Conservation (phyloP, 371 early-diverging fungal species). For the Apophysomyces elegans region DNA sequence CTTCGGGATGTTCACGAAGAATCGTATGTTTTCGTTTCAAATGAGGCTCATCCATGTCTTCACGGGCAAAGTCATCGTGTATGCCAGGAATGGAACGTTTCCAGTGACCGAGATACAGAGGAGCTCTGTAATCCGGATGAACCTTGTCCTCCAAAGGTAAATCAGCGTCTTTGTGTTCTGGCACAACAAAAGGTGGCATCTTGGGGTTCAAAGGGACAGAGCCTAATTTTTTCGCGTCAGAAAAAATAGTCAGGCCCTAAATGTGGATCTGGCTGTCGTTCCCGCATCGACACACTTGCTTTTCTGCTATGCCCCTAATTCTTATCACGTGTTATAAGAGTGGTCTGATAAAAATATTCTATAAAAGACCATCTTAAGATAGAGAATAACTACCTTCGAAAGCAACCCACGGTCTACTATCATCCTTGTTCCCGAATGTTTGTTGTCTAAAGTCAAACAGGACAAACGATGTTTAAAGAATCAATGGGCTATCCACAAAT, state of each 20-base stretch:
- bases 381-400: too few relatives aligned
- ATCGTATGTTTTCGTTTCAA: constrained; percentile 88
- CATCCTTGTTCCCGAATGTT: too few relatives aligned
- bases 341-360: too few relatives aligned
- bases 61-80: constrained; percentile 80
- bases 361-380: too few relatives aligned
- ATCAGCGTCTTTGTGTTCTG: constrained; percentile 20
- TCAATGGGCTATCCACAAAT: too few relatives aligned
- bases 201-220: background rate
- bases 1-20: constrained; percentile 87
- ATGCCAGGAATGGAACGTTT: constrained; percentile 76
- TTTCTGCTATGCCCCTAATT: too few relatives aligned
- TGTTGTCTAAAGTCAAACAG: too few relatives aligned
- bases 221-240: background rate
- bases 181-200: constrained; percentile 38
- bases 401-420: too few relatives aligned
- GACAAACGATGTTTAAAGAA: too few relatives aligned
- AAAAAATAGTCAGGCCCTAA: background rate
- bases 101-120: constrained; percentile 86
- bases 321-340: too few relatives aligned
- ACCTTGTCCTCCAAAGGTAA: constrained; percentile 15
- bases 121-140: constrained; percentile 76
- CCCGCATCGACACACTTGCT: too few relatives aligned
- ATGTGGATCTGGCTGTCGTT: too few relatives aligned
- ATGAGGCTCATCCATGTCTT: constrained; percentile 96